phyloP scores from a whole-genome alignment of 306 rosid species.

The Acacia crassicarpa region DNA sequence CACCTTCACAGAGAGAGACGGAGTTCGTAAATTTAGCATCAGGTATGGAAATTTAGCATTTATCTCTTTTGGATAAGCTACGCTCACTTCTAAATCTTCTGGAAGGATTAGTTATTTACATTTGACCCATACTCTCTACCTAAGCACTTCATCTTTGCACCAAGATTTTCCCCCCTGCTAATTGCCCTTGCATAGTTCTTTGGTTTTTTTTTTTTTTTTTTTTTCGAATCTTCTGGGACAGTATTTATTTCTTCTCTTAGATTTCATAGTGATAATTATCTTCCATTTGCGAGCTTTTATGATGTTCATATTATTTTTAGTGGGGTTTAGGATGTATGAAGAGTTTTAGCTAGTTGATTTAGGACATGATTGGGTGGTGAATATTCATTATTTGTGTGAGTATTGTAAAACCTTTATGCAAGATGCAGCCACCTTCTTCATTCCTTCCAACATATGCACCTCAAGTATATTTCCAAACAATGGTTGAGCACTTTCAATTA shows the following conservation, averaged over 20 bases:
- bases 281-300: background rate
- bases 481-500: too few relatives aligned
- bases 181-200: too few relatives aligned
- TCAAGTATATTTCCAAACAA: background rate
- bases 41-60: conserved; percentile 32
- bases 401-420: background rate
- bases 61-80: background rate
- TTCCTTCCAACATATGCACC: background rate
- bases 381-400: background rate
- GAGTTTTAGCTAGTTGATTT: background rate
- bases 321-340: background rate
- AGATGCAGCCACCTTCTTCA: background rate
- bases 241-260: background rate
- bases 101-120: background rate
- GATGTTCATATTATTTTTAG: background rate
- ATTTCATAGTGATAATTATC: background rate
- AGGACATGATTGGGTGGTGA: background rate
- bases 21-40: conserved; percentile 2
- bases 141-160: background rate
- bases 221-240: background rate
- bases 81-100: background rate
- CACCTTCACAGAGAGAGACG: background rate
- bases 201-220: background rate
- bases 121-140: background rate
- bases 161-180: too few relatives aligned